Base-by-base conservation (phyloP, 2,329 filamentous ascomycete genomes). In the Beauveria sp. region DNA sequence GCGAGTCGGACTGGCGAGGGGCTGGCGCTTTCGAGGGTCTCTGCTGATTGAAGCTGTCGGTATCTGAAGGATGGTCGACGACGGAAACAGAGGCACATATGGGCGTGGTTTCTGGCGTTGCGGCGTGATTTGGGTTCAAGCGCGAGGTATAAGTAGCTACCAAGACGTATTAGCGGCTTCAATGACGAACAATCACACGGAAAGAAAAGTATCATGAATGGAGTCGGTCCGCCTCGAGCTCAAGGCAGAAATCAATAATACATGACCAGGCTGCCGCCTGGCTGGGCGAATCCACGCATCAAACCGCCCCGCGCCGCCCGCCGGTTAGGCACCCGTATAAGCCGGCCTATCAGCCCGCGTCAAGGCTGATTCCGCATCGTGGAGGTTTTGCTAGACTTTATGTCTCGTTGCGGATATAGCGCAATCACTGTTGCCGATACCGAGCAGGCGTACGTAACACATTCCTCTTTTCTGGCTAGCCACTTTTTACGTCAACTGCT, bases 11-110 rank as follows among this genome's bases (percentile, higher is more conserved):
- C 34, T 22, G 9, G 16, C 18, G 34, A n/a, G 8, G 50, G n/a
- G 44, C 24, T 22, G 30, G 30, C 30, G 46, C 12, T 12, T 12
- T 47, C n/a, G 48, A 54, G 41, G 9, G 44, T 43, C 7, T 61
- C 59, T 34, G n/a, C n/a, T 12, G 59, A 55, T 9, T 34, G 3
- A 44, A 61, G 30, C 10, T 30, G 52, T 18, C 44, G 52, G 47
- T 61, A 55, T 30, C 22, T 26, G 9, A 48, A 54, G 2, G 58
- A 54, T 3, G 43, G 20, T 28, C n/a, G 26, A 30, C 51, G 50
- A 8, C 30, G 50, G 43, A 61, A 54, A 22, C 43, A 46, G 28
- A 61, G 50, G 51, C 58, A 61, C 58, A 61, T 61, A 10, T 47
- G 20, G 20, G 43, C 43, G 16, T 18, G n/a, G 2, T 12, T 3